Evolutionary conservation across 192 early-diverging fungal species (phyloP).

Genomic region (Obelidium mucronatum): DNA sequence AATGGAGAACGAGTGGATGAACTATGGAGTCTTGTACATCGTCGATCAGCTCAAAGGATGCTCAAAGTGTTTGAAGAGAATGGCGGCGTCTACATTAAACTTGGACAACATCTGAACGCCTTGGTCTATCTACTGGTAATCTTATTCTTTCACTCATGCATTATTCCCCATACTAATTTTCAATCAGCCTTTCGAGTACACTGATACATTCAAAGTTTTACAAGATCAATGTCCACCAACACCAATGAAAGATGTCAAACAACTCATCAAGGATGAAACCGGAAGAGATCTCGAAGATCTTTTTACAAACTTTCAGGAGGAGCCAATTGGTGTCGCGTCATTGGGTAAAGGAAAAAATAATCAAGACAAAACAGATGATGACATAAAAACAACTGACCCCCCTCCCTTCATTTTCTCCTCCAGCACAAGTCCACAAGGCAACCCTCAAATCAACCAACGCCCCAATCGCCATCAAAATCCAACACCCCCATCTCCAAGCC

Average conservation of each 20-base stretch:
- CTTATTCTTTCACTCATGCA: no score
- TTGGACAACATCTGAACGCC: conserved; percentile 84
- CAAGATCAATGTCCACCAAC: conserved; percentile 87
- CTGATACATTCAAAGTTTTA: conserved; percentile 78
- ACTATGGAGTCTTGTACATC: conserved; percentile 49
- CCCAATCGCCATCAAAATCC: conserved; percentile 92
- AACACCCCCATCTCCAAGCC: conserved; percentile 83
- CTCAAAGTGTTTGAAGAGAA: conserved; percentile 66
- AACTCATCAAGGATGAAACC: conserved; percentile 73
- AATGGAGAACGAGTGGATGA: not conserved
- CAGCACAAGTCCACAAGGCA: conserved; percentile 87
- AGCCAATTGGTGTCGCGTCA: conserved; percentile 91
- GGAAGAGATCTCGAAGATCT: conserved; percentile 68
- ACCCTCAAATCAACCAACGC: conserved; percentile 63
- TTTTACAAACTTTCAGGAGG: conserved; percentile 80
- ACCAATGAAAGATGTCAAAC: conserved; percentile 71
- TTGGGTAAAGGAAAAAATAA: conserved; percentile 63
- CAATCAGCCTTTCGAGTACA: conserved; percentile 81
- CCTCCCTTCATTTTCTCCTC: no score
- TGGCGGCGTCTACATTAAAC: conserved; percentile 88
- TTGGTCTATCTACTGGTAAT: conserved; percentile 78
- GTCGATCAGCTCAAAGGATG: conserved; percentile 72
- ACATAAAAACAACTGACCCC: no score
- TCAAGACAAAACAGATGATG: no score
- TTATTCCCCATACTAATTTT: no score